Evolutionary conservation across 176 grass and related monocot genomes (phyloP).

Genomic region (Canna indica): DNA sequence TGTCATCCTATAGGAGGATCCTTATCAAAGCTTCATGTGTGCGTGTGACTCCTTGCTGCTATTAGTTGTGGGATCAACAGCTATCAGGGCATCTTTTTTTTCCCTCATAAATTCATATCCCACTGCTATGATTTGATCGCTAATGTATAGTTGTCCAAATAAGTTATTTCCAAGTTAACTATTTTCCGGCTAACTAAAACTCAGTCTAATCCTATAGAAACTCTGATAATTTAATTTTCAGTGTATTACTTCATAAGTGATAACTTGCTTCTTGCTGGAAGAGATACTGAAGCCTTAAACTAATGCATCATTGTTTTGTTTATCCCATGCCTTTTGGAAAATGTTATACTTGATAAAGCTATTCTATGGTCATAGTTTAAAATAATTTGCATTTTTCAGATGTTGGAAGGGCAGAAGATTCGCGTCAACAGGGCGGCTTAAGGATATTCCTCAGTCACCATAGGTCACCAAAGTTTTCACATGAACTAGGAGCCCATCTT

Average conservation of each 20-base stretch:
- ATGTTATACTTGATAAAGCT: neutral
- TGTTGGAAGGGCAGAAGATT: slow-evolving; percentile 94
- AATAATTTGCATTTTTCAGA: slow-evolving; percentile 36
- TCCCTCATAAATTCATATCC: neutral
- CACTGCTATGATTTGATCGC: neutral
- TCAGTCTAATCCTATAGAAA: neutral
- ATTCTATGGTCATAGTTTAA: neutral
- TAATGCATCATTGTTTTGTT: neutral
- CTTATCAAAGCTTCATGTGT: no score
- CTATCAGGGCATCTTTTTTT: neutral
- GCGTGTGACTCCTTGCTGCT: no score
- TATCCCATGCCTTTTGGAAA: neutral
- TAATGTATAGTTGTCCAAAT: neutral
- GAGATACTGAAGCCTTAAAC: no score
- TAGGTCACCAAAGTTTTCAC: neutral
- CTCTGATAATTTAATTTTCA: neutral
- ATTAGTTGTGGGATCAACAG: neutral
- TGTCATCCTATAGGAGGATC: no score
- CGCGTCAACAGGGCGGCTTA: slow-evolving; percentile 86
- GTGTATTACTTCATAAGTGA: neutral
- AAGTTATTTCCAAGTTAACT: neutral
- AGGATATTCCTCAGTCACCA: slow-evolving; percentile 11
- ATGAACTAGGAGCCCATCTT: neutral
- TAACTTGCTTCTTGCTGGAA: neutral
- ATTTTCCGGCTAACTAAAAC: neutral